Evolutionary conservation across 2,329 filamentous ascomycete species (phyloP).

Genomic region (Fusarium sp.): DNA sequence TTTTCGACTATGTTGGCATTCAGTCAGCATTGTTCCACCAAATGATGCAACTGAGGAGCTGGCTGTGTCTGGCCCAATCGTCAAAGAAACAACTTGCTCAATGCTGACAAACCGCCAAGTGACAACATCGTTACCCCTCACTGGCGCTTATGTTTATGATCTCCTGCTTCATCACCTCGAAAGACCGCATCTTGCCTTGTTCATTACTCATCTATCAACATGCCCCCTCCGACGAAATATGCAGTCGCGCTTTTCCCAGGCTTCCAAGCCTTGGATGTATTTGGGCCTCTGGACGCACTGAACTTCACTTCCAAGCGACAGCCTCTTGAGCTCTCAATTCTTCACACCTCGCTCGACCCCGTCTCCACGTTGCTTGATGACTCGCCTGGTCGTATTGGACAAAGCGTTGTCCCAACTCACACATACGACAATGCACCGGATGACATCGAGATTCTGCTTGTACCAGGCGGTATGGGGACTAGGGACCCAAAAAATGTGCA

Average conservation of each 20-base stretch:
- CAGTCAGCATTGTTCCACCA: too few relatives aligned
- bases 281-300: constrained; percentile 56
- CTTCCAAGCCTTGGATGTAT: constrained; percentile 48
- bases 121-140: constrained; percentile 2
- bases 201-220: neutral
- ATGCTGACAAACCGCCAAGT: constrained; percentile 14
- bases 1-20: too few relatives aligned
- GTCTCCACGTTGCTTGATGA: constrained; percentile 47
- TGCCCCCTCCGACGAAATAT: constrained; percentile 41
- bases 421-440: constrained; percentile 54
- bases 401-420: constrained; percentile 55
- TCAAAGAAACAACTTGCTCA: neutral
- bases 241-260: constrained; percentile 45
- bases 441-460: constrained; percentile 57
- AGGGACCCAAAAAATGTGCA: constrained; percentile 44
- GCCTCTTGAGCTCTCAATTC: constrained; percentile 48
- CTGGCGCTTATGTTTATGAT: neutral
- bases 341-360: constrained; percentile 50
- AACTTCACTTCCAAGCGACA: constrained; percentile 49
- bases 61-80: too few relatives aligned
- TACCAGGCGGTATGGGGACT: constrained; percentile 58
- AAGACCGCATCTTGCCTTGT: neutral
- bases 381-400: constrained; percentile 46
- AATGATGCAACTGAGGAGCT: too few relatives aligned
- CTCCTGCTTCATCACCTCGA: neutral